Evolutionary conservation across 73 alveolate genomes (phyloP).

Genomic region (Paramecium primaurelia): DNA sequence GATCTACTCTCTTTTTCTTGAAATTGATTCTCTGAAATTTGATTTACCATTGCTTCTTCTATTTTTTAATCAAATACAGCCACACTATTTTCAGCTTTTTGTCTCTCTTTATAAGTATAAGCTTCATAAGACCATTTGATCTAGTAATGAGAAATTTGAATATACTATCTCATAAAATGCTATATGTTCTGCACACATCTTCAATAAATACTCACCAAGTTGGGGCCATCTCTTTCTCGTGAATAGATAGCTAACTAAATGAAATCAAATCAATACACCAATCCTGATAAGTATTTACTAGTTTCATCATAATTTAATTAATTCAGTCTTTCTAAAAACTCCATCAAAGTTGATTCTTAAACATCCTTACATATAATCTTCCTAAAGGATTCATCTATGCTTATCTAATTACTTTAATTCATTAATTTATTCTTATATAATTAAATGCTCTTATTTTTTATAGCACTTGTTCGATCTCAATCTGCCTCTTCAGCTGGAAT

Average conservation of each 20-base stretch:
- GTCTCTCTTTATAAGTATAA: not conserved
- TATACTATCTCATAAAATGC: not conserved
- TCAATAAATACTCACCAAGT: conserved; percentile 6
- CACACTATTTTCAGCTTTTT: not conserved
- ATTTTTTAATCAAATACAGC: not conserved
- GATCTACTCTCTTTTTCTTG: conserved; percentile 4
- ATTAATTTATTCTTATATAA: not conserved
- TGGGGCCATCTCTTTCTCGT: not conserved
- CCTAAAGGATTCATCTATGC: not conserved
- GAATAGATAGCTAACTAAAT: not conserved
- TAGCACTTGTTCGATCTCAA: not conserved
- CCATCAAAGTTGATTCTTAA: not conserved
- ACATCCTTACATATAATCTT: not conserved
- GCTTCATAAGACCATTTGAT: conserved; percentile 41
- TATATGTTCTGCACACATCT: conserved; percentile 5
- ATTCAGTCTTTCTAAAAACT: not conserved
- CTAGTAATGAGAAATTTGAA: not conserved
- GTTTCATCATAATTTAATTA: not conserved
- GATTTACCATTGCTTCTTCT: conserved; percentile 30
- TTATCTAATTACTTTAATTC: not conserved
- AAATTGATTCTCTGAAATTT: not conserved
- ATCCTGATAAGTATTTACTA: not conserved
- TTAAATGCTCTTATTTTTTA: not conserved
- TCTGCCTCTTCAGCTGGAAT: not conserved
- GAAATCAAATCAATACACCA: not conserved